Evolutionary conservation across 2,329 filamentous ascomycete genomes (phyloP).

Genomic region (Rhinocladiella similis): DNA sequence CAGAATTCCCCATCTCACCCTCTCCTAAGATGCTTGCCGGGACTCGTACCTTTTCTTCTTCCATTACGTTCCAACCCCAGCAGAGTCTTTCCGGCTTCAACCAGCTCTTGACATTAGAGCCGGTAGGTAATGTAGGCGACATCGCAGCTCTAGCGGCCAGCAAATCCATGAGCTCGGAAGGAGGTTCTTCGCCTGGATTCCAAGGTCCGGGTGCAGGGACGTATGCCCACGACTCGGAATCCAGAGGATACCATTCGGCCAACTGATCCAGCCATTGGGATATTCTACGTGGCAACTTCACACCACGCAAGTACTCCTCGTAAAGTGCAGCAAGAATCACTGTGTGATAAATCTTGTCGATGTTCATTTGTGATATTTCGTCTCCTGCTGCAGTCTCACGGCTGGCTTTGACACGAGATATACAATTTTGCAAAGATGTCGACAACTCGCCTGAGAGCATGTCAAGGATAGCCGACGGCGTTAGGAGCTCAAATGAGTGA

Average conservation of each 20-base stretch:
- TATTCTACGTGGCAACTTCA: conserved; percentile 36
- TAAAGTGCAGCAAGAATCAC: conserved; percentile 27
- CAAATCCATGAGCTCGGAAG: conserved; percentile 23
- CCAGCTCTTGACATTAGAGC: conserved; percentile 21
- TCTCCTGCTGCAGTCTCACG: neutral
- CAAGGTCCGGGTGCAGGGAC: conserved; percentile 27
- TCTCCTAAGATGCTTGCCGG: conserved; percentile 14
- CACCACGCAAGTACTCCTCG: conserved; percentile 21
- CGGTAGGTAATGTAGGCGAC: conserved; percentile 13
- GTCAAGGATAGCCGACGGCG: conserved; percentile 13
- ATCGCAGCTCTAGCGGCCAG: conserved; percentile 17
- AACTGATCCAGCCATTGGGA: conserved; percentile 36
- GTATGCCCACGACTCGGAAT: conserved; percentile 34
- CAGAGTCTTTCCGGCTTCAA: conserved; percentile 32
- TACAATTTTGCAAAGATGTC: conserved; percentile 10
- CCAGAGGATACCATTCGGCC: conserved; percentile 30
- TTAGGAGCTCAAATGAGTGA: conserved; percentile 24
- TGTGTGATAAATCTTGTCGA: conserved; percentile 22
- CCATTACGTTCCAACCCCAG: conserved; percentile 45
- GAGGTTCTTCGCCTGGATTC: conserved; percentile 25
- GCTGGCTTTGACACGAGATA: conserved; percentile 13
- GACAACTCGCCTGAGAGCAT: conserved; percentile 21
- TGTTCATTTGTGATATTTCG: neutral
- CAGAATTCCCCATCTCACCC: neutral
- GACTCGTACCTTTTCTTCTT: conserved; percentile 36